These are phyloP conservation scores for Aspergillus puulaauensis DNA, from an alignment of 2,329 filamentous ascomycete genomes.

Conservation along the genomic window DNA sequence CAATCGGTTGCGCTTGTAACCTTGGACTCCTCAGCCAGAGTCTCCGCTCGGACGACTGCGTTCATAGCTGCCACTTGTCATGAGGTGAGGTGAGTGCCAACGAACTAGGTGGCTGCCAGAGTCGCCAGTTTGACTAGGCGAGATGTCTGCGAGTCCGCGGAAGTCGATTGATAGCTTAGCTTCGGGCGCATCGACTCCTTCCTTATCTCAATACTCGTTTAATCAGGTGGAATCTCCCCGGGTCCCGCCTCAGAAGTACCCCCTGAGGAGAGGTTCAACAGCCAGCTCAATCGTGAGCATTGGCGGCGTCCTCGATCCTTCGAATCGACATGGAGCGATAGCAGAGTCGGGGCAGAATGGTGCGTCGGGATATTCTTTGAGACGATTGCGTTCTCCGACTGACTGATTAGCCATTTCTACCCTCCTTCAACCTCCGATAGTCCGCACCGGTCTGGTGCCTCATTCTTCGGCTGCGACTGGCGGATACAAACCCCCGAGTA, in stretches of 20 bases:
- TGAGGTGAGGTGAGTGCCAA: conserved; percentile 33
- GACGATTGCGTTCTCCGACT: conserved; percentile 5
- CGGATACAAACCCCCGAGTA: conserved; percentile 77
- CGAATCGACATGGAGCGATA: conserved; percentile 58
- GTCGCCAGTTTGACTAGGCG: conserved; percentile 38
- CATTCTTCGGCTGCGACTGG: conserved; percentile 69
- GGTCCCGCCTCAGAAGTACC: conserved; percentile 33
- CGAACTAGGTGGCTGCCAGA: conserved; percentile 33
- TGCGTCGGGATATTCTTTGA: conserved; percentile 29
- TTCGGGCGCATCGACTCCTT: conserved; percentile 52
- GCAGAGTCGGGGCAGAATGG: conserved; percentile 83
- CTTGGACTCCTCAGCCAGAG: neutral
- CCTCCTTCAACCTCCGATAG: conserved; percentile 84
- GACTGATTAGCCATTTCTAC: conserved; percentile 74
- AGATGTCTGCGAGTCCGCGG: conserved; percentile 63
- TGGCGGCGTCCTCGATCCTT: conserved; percentile 76
- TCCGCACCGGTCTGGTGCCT: conserved; percentile 80
- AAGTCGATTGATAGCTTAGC: conserved; percentile 67
- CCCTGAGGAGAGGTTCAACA: conserved; percentile 69
- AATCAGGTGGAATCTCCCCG: conserved; percentile 39
- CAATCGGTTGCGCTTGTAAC: neutral
- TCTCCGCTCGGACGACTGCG: conserved; percentile 2
- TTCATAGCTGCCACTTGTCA: conserved; percentile 30
- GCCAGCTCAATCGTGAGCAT: conserved; percentile 87
- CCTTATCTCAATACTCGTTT: conserved; percentile 50